These are phyloP conservation scores for Russula lepida DNA, from an alignment of 768 basidiomycete species.

Conservation along the genomic window DNA sequence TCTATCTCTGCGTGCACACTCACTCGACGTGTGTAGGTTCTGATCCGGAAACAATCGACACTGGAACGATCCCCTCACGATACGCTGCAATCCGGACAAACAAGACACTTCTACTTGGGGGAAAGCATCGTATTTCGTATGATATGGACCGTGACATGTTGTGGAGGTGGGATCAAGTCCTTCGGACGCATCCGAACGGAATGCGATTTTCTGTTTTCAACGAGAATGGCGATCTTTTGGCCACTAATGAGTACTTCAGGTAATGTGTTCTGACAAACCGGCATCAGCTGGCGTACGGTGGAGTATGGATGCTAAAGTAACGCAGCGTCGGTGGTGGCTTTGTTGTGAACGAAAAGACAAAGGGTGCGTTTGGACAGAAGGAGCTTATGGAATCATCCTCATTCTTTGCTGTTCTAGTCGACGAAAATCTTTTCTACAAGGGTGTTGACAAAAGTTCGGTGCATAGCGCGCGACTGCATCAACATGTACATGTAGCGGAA, in stretches of 20 bases:
- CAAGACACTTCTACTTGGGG: constrained; percentile 62
- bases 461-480: constrained; percentile 71
- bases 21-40: constrained; percentile 38
- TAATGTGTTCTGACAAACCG: constrained; percentile 18
- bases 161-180: constrained; percentile 85
- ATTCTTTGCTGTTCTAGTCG: constrained; percentile 41
- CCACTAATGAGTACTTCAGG: constrained; percentile 93
- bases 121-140: constrained; percentile 68
- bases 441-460: constrained; percentile 77
- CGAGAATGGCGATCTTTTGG: constrained; percentile 74
- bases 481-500: constrained; percentile 36
- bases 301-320: neutral
- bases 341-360: constrained; percentile 91
- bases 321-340: constrained; percentile 83
- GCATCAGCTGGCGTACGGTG: neutral
- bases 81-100: constrained; percentile 60
- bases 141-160: constrained; percentile 90
- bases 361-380: constrained; percentile 40
- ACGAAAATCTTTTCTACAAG: constrained; percentile 94
- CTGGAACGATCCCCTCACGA: constrained; percentile 70
- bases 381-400: neutral
- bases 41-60: constrained; percentile 91
- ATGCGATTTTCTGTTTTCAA: constrained; percentile 88
- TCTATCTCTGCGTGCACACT: neutral
- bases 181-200: constrained; percentile 85